These are phyloP conservation scores for Bretschneidera sinensis DNA, from an alignment of 345 rosid species.

Conservation along the genomic window DNA sequence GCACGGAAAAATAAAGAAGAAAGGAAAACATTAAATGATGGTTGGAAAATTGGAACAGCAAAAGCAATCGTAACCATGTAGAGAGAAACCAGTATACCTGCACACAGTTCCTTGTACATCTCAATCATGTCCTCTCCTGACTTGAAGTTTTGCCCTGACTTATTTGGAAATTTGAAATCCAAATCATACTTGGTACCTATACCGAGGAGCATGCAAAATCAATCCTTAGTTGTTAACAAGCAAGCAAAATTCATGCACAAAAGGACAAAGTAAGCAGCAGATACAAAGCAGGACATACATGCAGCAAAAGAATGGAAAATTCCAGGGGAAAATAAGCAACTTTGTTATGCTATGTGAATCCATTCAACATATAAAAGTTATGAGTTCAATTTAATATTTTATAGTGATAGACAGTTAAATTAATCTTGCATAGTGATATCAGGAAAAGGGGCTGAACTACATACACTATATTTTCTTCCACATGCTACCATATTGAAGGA, in stretches of 20 bases:
- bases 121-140: slow-evolving; percentile 94
- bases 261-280: background rate
- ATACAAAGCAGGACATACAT: background rate
- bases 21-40: slow-evolving; percentile 11
- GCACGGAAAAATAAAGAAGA: slow-evolving; percentile 18
- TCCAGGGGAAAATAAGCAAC: background rate
- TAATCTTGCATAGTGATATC: no score
- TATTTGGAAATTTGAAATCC: slow-evolving; percentile 62
- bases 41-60: slow-evolving; percentile 8
- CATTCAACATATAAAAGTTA: no score
- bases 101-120: slow-evolving; percentile 79
- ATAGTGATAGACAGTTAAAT: no score
- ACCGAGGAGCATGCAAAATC: background rate
- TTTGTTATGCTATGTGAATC: background rate
- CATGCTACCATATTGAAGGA: background rate
- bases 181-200: slow-evolving; percentile 92
- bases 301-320: background rate
- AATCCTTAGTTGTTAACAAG: background rate
- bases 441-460: no score
- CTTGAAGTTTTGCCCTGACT: slow-evolving; percentile 83
- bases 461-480: no score
- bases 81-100: slow-evolving; percentile 40
- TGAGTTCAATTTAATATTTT: slow-evolving; percentile 4
- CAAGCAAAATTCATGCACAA: background rate
- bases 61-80: slow-evolving; percentile 5